Evolutionary conservation across 2,329 filamentous ascomycete genomes (phyloP).

Genomic region (Bipolaris zeicola): DNA sequence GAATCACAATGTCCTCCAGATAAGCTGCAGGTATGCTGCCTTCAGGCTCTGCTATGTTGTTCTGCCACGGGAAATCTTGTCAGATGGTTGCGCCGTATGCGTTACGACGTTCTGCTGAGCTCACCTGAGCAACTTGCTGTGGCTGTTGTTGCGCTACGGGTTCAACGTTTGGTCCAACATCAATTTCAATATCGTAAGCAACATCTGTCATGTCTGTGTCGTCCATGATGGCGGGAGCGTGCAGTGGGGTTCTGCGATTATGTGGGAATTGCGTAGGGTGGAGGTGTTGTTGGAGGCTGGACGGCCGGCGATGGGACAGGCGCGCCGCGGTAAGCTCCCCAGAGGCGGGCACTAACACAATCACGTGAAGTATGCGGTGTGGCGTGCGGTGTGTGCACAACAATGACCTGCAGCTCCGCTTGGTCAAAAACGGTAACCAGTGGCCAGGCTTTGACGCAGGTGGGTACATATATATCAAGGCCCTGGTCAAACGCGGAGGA

Average conservation of each 20-base stretch:
- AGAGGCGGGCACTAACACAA: slow-evolving; percentile 17
- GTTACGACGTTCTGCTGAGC: slow-evolving; percentile 9
- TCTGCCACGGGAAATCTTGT: slow-evolving; percentile 6
- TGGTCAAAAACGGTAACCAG: not conserved
- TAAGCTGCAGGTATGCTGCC: slow-evolving; percentile 41
- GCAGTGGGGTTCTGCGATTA: slow-evolving; percentile 6
- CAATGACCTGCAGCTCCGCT: not conserved
- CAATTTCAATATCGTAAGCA: slow-evolving; percentile 47
- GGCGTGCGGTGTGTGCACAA: not conserved
- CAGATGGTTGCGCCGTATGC: slow-evolving; percentile 6
- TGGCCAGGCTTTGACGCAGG: not conserved
- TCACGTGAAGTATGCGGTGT: slow-evolving; percentile 16
- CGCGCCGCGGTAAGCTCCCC: slow-evolving; percentile 15
- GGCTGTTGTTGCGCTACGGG: slow-evolving; percentile 28
- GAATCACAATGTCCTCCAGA: slow-evolving; percentile 37
- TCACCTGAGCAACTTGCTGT: slow-evolving; percentile 28
- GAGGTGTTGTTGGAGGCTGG: slow-evolving; percentile 11
- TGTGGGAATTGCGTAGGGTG: slow-evolving; percentile 21
- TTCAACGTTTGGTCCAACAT: slow-evolving; percentile 29
- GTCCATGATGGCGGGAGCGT: slow-evolving; percentile 30
- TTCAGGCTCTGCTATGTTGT: slow-evolving; percentile 9
- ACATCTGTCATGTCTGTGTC: slow-evolving; percentile 45
- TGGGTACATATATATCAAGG: too few species aligned
- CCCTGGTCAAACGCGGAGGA: not conserved
- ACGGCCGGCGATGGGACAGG: slow-evolving; percentile 1